Percentiles rank a stretch among this genome's conserved stretches.
Evolutionary conservation across 176 grass and related monocot genomes (phyloP).

Genomic region (Bolboschoenus planiculmis): DNA sequence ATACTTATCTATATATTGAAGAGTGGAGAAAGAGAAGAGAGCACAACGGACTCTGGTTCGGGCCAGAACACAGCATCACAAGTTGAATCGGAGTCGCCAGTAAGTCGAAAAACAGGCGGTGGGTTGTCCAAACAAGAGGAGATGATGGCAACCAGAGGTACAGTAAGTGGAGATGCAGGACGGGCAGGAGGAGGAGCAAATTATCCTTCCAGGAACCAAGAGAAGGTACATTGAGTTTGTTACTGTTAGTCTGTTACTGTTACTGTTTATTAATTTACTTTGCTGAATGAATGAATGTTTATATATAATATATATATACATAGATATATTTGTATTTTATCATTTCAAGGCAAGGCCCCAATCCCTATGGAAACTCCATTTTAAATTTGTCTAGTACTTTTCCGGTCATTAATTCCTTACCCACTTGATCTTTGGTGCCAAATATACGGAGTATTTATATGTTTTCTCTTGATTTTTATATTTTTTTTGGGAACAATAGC

Average conservation of each 20-base stretch:
- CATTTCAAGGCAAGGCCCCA: conserved; percentile 1
- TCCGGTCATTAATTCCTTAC: neutral
- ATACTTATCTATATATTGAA: neutral
- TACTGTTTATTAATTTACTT: neutral
- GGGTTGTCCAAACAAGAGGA: conserved; percentile 19
- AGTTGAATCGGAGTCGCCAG: conserved; percentile 33
- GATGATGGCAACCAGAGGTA: conserved; percentile 2
- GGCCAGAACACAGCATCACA: conserved; percentile 38
- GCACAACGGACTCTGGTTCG: conserved; percentile 36
- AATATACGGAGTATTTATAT: neutral
- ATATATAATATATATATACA: neutral
- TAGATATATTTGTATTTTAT: neutral
- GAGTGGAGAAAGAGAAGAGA: conserved; percentile 25
- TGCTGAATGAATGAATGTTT: conserved; percentile 1
- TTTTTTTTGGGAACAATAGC: neutral
- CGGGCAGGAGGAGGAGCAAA: neutral
- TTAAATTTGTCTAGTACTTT: neutral
- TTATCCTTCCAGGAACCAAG: conserved; percentile 21
- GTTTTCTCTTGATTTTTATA: neutral
- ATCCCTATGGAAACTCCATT: neutral
- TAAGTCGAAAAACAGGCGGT: conserved; percentile 28
- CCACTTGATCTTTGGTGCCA: neutral
- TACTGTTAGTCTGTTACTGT: neutral
- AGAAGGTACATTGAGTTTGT: conserved; percentile 32
- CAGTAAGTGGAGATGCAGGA: neutral